A percentile compares a stretch with the other conserved stretches of the same genome.
Conservation (phyloP, 2,329 filamentous ascomycete species). For the Fusarium verticillioides region DNA sequence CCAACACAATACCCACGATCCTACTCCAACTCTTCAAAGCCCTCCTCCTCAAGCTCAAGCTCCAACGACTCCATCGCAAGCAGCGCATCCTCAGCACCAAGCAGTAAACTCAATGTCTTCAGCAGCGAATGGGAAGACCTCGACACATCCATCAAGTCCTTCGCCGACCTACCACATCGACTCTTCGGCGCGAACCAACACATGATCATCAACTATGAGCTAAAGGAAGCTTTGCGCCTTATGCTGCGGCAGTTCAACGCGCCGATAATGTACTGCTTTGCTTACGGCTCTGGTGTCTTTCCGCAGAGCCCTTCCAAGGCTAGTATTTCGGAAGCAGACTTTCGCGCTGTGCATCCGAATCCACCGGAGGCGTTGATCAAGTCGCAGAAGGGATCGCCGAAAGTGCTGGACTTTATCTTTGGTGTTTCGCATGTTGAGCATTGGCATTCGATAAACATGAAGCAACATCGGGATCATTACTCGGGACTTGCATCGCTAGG, state of each 20-base stretch:
- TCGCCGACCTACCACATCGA: constrained; percentile 58
- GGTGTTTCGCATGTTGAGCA: constrained; percentile 94
- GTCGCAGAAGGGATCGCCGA: constrained; percentile 86
- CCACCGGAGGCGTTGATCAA: constrained; percentile 83
- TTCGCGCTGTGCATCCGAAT: constrained; percentile 79
- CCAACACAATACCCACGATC: constrained; percentile 30
- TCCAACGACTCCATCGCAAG: neutral
- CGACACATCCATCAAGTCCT: constrained; percentile 56
- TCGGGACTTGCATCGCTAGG: constrained; percentile 85
- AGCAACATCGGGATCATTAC: constrained; percentile 91
- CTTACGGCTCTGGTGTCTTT: constrained; percentile 97
- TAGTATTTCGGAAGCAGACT: constrained; percentile 65
- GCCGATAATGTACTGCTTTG: constrained; percentile 95
- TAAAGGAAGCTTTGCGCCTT: constrained; percentile 88
- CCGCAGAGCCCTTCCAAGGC: constrained; percentile 72
- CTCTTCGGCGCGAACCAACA: constrained; percentile 94
- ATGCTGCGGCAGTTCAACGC: constrained; percentile 92
- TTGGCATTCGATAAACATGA: constrained; percentile 94
- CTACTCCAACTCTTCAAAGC: constrained; percentile 34
- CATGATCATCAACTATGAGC: constrained; percentile 94
- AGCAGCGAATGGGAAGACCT: constrained; percentile 58
- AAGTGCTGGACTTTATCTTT: constrained; percentile 99
- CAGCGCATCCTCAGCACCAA: neutral
- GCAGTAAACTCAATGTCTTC: constrained; percentile 51
- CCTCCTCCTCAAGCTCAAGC: neutral